Conservation (phyloP, 2,329 filamentous ascomycete species). For the Diaporthe sp. region DNA sequence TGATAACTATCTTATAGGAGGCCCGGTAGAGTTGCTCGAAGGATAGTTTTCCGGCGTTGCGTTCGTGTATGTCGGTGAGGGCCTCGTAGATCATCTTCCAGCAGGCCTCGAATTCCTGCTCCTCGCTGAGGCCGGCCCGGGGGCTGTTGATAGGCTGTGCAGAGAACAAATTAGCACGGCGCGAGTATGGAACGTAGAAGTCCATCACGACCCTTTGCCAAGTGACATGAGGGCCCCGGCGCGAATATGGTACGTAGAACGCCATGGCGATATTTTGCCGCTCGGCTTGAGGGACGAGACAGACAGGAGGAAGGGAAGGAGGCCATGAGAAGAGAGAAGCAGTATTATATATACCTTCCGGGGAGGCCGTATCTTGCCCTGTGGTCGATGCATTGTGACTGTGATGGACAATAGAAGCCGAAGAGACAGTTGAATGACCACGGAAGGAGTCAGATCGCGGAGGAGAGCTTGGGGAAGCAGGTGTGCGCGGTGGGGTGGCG, state of each 20-base stretch:
- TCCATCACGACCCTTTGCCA: not conserved
- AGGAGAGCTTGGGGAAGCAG: not conserved
- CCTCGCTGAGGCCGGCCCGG: slow-evolving; percentile 57
- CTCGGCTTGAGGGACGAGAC: not conserved
- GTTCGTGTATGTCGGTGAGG: slow-evolving; percentile 88
- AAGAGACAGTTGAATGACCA: not conserved
- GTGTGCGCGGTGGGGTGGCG: not conserved
- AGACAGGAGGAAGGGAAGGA: not conserved
- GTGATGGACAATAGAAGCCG: slow-evolving; percentile 1
- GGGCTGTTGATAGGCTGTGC: slow-evolving; percentile 45
- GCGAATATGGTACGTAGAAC: not conserved
- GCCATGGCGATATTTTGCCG: not conserved
- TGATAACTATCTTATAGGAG: slow-evolving; percentile 92
- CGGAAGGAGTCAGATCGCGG: too few relatives aligned
- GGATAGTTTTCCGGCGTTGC: slow-evolving; percentile 89
- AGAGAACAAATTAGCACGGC: not conserved
- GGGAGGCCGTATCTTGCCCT: slow-evolving; percentile 39
- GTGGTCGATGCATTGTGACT: slow-evolving; percentile 37
- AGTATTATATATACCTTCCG: slow-evolving; percentile 40
- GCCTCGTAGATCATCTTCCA: slow-evolving; percentile 85
- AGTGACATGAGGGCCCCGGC: not conserved
- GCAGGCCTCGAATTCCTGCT: slow-evolving; percentile 85
- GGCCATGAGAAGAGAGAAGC: not conserved
- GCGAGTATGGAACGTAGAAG: not conserved
- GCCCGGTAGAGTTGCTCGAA: slow-evolving; percentile 97